Conservation (phyloP, 495 filamentous ascomycete species). For the Penicillium angulare region DNA sequence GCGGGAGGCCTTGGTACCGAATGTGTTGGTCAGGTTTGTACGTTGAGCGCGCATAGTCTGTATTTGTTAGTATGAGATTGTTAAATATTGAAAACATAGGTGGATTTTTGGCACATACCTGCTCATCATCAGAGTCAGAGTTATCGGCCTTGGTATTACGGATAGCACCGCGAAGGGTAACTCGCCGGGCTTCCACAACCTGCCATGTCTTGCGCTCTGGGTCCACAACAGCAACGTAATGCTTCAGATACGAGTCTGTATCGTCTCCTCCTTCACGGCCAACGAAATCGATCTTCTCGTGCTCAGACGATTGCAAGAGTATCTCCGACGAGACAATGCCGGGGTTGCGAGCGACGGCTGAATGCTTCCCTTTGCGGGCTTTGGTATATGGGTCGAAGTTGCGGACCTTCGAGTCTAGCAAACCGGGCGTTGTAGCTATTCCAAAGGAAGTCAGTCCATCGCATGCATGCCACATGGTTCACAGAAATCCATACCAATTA, state of each 20-base stretch:
- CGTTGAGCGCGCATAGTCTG: slow-evolving; percentile 54
- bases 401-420: slow-evolving; percentile 55
- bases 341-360: slow-evolving; percentile 39
- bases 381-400: slow-evolving; percentile 65
- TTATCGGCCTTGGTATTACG: slow-evolving; percentile 48
- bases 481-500: slow-evolving; percentile 42
- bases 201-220: slow-evolving; percentile 68
- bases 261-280: slow-evolving; percentile 68
- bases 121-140: slow-evolving; percentile 39
- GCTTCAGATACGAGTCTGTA: slow-evolving; percentile 65
- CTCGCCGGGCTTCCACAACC: slow-evolving; percentile 70
- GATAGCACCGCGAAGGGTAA: slow-evolving; percentile 66
- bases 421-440: slow-evolving; percentile 66
- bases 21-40: slow-evolving; percentile 77
- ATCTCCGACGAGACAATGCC: slow-evolving; percentile 56
- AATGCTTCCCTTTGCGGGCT: slow-evolving; percentile 38
- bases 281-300: slow-evolving; percentile 76
- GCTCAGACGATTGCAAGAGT: slow-evolving; percentile 73
- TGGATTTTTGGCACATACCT: slow-evolving; percentile 20
- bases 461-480: slow-evolving; percentile 8
- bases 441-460: neutral
- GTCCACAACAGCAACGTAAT: slow-evolving; percentile 87
- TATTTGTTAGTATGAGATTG: neutral
- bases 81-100: neutral
- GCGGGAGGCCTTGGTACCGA: slow-evolving; percentile 92